These are phyloP conservation scores for Candida glucosophila DNA, from an alignment of 1,139 yeast species.

Conservation along the genomic window DNA sequence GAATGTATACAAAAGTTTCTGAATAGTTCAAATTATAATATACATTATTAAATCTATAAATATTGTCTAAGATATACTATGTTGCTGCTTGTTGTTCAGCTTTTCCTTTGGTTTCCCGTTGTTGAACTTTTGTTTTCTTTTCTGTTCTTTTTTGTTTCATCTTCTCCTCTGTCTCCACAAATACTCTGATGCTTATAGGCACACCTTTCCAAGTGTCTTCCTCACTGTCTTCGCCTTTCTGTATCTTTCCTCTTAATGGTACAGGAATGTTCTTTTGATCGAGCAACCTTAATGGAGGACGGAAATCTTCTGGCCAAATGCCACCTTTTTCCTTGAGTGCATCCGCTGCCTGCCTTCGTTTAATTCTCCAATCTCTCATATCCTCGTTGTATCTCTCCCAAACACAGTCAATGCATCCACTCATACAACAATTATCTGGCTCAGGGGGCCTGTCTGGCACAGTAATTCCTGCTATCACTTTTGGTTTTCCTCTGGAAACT, in stretches of 20 bases:
- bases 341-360: constrained; percentile 55
- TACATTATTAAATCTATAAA: background rate
- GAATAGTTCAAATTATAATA: background rate
- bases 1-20: constrained; percentile 3
- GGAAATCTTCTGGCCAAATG: constrained; percentile 74
- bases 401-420: constrained; percentile 93
- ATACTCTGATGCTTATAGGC: constrained; percentile 70
- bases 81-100: background rate
- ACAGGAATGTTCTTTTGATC: constrained; percentile 25
- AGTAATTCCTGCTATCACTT: constrained; percentile 55
- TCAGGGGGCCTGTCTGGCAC: constrained; percentile 80
- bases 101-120: too few relatives aligned
- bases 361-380: constrained; percentile 66
- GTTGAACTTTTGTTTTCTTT: constrained; percentile 1
- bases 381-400: constrained; percentile 93
- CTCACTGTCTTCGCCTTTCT: constrained; percentile 7
- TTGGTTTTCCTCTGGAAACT: constrained; percentile 30
- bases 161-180: constrained; percentile 73
- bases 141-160: constrained; percentile 33
- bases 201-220: constrained; percentile 52
- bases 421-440: constrained; percentile 96
- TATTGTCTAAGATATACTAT: background rate
- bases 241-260: constrained; percentile 19
- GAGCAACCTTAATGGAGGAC: constrained; percentile 49
- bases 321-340: constrained; percentile 41